These are phyloP conservation scores for Clausena lansium DNA, from an alignment of 345 rosid genomes.

Conservation along the genomic window DNA sequence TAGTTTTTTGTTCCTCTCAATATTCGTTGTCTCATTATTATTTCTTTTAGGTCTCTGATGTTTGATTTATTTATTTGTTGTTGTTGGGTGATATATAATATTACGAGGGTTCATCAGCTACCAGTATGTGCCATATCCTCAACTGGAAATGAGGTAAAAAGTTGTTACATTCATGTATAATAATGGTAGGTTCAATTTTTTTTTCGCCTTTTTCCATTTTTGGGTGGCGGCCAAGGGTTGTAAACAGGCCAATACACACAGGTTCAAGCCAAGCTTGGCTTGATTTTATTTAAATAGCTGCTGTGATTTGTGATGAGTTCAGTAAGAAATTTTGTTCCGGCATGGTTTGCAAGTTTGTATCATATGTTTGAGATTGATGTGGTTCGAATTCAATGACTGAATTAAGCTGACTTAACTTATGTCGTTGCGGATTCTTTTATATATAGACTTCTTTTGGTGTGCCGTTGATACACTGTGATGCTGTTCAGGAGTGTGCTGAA, in stretches of 20 bases:
- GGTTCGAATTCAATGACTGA: not conserved
- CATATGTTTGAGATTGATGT: not conserved
- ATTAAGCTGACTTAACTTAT: too few species aligned
- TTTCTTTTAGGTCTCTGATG: not conserved
- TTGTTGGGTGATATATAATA: not conserved
- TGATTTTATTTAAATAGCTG: not conserved
- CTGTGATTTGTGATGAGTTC: not conserved
- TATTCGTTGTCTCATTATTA: conserved; percentile 5
- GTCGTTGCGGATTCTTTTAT: not conserved
- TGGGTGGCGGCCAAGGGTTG: not conserved
- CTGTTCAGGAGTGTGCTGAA: not conserved
- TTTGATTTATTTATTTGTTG: not conserved
- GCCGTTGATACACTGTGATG: not conserved
- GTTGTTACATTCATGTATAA: not conserved
- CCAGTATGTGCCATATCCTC: not conserved
- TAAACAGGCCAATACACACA: too few species aligned
- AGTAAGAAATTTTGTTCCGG: not conserved
- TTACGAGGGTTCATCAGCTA: not conserved
- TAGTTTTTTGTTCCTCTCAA: not conserved
- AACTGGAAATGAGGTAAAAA: not conserved
- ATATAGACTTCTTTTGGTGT: not conserved
- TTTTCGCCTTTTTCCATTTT: not conserved
- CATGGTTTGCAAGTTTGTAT: not conserved
- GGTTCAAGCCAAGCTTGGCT: not conserved
- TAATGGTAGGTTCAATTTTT: not conserved